Evolutionary conservation across 257 asterid genomes (phyloP), one percentile per base, ranked within the genome.

Genomic region (Fraxinus americana): DNA sequence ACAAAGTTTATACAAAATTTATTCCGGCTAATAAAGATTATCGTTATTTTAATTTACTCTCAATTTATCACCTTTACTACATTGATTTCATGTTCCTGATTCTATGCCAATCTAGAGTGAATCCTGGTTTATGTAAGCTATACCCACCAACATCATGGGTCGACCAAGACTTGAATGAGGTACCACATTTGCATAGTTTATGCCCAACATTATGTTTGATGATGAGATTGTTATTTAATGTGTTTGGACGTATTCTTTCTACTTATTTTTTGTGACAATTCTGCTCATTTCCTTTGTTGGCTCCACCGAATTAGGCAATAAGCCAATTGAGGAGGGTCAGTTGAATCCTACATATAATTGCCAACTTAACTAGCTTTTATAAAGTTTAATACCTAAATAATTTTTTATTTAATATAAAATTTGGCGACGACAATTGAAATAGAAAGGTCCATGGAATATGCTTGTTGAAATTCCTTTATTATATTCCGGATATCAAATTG

Each of bases 131-230:
- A 16, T 77, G 84, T 76, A 75, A 75, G 85, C 83, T 86, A 75
- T 82, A 89, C 81, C 87, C 80, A 86, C 92, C 89, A 92, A 86
- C 92, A 89, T 48, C 82, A 69, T 82, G 94, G 96, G 92, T 85
- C 95, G 34, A 83, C 83, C 86, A 81, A 82, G 65, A 81, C 84
- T 81, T 82, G 79, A 74, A 84, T 84, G 59, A 81, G 86, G 85
- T 80, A 81, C 78, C 92, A 88, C 59, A 75, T 72, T 75, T 71
- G 78, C 88, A 67, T 83, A 70, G 80, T 91, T 90, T 84, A 79
- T 79, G 82, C 90, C 93, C 81, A 74, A 77, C 89, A 82, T 71
- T 72, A 71, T 83, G 84, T 79, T 61, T 82, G 75, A 81, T 80
- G 75, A 82, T 85, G 73, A 74, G 82, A 39, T 73, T 12, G 83